Evolutionary conservation across 164 flowering plant genomes (phyloP).

Genomic region (Vitis rotundifolia): DNA sequence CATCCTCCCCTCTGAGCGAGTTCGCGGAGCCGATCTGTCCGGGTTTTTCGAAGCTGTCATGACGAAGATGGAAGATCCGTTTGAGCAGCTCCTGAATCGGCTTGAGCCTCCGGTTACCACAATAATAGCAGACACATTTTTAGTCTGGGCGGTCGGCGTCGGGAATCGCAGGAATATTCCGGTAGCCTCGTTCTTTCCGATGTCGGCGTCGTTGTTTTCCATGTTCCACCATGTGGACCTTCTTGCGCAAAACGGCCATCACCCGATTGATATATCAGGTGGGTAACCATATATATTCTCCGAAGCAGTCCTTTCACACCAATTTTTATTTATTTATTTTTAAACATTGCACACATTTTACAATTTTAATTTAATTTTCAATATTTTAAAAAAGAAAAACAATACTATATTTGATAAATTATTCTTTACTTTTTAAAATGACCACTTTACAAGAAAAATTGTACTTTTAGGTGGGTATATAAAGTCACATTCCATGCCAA

Average conservation of each 20-base stretch:
- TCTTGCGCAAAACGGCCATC: conserved; percentile 29
- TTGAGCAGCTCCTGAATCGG: conserved; percentile 52
- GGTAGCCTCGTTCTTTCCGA: conserved; percentile 51
- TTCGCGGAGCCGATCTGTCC: conserved; percentile 38
- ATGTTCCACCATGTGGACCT: conserved; percentile 39
- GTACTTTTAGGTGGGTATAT: no score
- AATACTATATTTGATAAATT: no score
- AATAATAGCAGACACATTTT: conserved; percentile 46
- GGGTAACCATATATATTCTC: neutral
- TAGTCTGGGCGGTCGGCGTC: conserved; percentile 48
- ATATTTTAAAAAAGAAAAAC: no score
- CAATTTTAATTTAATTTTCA: no score
- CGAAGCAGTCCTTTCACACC: no score
- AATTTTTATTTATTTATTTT: neutral
- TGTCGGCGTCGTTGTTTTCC: conserved; percentile 50
- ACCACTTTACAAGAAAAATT: no score
- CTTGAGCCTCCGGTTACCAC: conserved; percentile 26
- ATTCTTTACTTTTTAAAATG: no score
- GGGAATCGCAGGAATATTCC: conserved; percentile 51
- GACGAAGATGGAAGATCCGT: conserved; percentile 57
- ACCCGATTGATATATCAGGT: conserved; percentile 43
- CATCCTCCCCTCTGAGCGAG: conserved; percentile 70
- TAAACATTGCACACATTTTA: no score
- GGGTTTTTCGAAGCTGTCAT: conserved; percentile 54
- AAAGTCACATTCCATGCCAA: no score